phyloP scores from a whole-genome alignment of 495 filamentous ascomycete species.

The Hypoxylon lienhwacheense region DNA sequence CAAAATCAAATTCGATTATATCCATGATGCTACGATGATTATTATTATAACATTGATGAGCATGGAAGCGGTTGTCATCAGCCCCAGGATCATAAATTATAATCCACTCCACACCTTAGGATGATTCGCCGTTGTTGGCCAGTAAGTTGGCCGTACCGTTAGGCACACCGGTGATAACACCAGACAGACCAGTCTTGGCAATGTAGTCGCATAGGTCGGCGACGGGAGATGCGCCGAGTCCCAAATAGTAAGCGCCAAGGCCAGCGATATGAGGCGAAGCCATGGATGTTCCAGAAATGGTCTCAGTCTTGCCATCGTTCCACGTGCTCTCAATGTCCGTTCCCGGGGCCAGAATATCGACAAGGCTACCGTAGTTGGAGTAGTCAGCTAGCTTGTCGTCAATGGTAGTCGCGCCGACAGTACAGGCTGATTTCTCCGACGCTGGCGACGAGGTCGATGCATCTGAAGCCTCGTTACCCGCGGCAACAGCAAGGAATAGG shows the following conservation, averaged over 20 bases:
- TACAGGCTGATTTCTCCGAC: constrained; percentile 55
- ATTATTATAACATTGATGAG: too few species aligned
- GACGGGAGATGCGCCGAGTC: constrained; percentile 39
- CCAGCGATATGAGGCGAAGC: constrained; percentile 61
- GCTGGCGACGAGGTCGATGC: constrained; percentile 52
- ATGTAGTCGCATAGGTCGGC: constrained; percentile 48
- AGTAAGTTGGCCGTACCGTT: constrained; percentile 50
- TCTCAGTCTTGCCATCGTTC: constrained; percentile 52
- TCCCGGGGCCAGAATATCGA: constrained; percentile 62
- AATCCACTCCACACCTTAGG: constrained; percentile 12
- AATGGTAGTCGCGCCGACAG: constrained; percentile 56
- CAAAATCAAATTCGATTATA: too few species aligned
- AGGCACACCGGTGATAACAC: constrained; percentile 43
- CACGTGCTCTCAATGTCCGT: constrained; percentile 54
- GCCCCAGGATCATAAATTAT: neutral
- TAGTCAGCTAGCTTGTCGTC: constrained; percentile 51
- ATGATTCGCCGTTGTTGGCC: constrained; percentile 53
- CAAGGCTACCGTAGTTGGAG: constrained; percentile 59
- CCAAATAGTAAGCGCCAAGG: constrained; percentile 54
- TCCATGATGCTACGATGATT: too few species aligned
- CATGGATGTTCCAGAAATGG: constrained; percentile 62
- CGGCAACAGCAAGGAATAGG: constrained; percentile 51
- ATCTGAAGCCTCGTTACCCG: constrained; percentile 49
- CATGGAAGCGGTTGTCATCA: too few species aligned
- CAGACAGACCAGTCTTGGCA: constrained; percentile 37